Percentiles rank a stretch among this genome's conserved stretches.
Evolutionary conservation across 202 grass and related monocot species (phyloP).

Genomic region (Hordeum pubiflorum): DNA sequence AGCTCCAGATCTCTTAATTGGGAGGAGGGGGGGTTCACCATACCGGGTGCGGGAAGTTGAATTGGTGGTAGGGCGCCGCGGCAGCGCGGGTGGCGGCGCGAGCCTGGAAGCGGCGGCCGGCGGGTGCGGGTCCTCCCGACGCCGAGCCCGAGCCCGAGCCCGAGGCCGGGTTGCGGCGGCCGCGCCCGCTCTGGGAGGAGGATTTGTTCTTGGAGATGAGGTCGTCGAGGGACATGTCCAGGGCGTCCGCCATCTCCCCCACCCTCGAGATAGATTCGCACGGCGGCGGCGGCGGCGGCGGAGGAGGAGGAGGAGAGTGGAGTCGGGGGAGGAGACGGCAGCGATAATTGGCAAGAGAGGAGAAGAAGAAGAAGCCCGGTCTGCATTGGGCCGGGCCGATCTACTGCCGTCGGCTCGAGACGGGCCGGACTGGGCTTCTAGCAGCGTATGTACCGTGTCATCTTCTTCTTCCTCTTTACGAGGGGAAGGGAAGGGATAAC

Average conservation of each 20-base stretch:
- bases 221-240: slow-evolving; percentile 80
- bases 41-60: background rate
- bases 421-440: background rate
- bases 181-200: background rate
- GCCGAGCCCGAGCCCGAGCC: background rate
- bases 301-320: background rate
- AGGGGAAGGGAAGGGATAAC: background rate
- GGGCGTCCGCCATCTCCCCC: slow-evolving; percentile 31
- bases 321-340: background rate
- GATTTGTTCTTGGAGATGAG: slow-evolving; percentile 70
- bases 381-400: background rate
- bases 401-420: background rate
- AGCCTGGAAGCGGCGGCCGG: background rate
- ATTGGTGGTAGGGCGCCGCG: background rate
- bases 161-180: background rate
- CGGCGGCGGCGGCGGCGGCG: background rate
- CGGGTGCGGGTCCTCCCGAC: background rate
- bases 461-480: background rate
- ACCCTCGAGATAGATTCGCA: background rate
- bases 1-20: background rate
- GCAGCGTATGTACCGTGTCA: background rate
- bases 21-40: background rate
- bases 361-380: background rate
- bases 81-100: background rate
- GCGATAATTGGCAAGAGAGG: background rate